A percentile compares a stretch with the other conserved stretches of the same genome.
Conservation (phyloP, 148 eudicot genomes). For the Vaccinium darrowii region DNA sequence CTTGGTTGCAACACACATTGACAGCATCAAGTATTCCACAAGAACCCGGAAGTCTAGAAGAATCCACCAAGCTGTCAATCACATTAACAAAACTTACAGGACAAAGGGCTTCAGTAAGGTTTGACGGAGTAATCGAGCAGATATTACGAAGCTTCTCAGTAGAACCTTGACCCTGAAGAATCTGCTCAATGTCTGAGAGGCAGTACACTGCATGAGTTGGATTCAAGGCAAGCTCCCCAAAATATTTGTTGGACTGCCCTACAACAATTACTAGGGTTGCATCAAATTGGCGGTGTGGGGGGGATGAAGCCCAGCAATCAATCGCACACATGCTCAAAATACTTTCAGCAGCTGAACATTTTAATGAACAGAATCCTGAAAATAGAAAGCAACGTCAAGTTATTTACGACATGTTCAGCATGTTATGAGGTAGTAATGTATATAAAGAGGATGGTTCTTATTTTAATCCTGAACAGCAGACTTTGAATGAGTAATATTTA, state of each 20-base stretch:
- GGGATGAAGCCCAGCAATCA: conserved; percentile 38
- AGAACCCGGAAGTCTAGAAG: conserved; percentile 18
- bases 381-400: not conserved
- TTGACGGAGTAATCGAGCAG: conserved; percentile 25
- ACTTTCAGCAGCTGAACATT: conserved; percentile 30
- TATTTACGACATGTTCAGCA: too few species aligned
- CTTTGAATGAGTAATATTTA: not conserved
- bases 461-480: not conserved
- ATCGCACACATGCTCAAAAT: conserved; percentile 24
- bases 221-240: conserved; percentile 26
- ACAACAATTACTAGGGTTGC: conserved; percentile 28
- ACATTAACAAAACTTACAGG: conserved; percentile 23
- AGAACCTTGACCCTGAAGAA: conserved; percentile 31
- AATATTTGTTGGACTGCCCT: conserved; percentile 26
- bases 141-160: conserved; percentile 22
- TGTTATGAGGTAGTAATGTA: not conserved
- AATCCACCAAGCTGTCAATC: conserved; percentile 28
- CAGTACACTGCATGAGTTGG: conserved; percentile 28
- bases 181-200: conserved; percentile 33
- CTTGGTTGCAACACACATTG: conserved; percentile 29
- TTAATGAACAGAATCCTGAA: conserved; percentile 35
- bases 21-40: conserved; percentile 28
- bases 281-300: too few species aligned
- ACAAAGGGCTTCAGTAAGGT: conserved; percentile 30
- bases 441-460: not conserved